These are phyloP conservation scores for Serendipita sp. DNA, from an alignment of 768 basidiomycete genomes.

Conservation along the genomic window DNA sequence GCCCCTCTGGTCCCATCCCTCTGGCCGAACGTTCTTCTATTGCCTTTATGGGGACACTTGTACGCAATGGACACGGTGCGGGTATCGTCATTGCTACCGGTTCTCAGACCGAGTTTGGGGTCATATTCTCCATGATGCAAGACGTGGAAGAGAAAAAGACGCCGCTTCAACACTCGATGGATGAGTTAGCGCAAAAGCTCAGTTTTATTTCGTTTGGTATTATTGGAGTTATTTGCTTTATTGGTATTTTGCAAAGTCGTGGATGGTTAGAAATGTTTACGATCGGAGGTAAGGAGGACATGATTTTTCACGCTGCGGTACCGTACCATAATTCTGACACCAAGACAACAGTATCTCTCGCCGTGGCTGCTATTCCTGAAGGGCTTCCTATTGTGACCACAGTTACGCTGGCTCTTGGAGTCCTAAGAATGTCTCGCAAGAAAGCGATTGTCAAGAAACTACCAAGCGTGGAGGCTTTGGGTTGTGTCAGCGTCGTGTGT, in stretches of 20 bases:
- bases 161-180: slow-evolving; percentile 86
- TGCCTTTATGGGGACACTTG: slow-evolving; percentile 92
- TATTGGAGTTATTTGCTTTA: slow-evolving; percentile 83
- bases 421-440: slow-evolving; percentile 82
- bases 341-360: slow-evolving; percentile 63
- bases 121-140: slow-evolving; percentile 97
- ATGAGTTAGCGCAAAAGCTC: slow-evolving; percentile 85
- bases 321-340: slow-evolving; percentile 11
- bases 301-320: neutral
- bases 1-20: slow-evolving; percentile 31
- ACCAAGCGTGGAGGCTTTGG: slow-evolving; percentile 86
- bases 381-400: slow-evolving; percentile 95
- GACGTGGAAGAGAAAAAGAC: slow-evolving; percentile 90
- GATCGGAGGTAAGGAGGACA: slow-evolving; percentile 68
- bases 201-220: slow-evolving; percentile 85
- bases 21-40: slow-evolving; percentile 78
- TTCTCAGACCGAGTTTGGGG: slow-evolving; percentile 80
- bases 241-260: slow-evolving; percentile 72
- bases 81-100: slow-evolving; percentile 83
- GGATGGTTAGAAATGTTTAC: slow-evolving; percentile 98
- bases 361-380: slow-evolving; percentile 97
- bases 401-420: slow-evolving; percentile 88
- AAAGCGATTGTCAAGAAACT: slow-evolving; percentile 96
- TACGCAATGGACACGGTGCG: slow-evolving; percentile 76
- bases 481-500: slow-evolving; percentile 93